A percentile compares a stretch with the other conserved stretches of the same genome.
phyloP scores from a whole-genome alignment of 192 early-diverging fungal genomes.

The Kickxella alabastrina region DNA sequence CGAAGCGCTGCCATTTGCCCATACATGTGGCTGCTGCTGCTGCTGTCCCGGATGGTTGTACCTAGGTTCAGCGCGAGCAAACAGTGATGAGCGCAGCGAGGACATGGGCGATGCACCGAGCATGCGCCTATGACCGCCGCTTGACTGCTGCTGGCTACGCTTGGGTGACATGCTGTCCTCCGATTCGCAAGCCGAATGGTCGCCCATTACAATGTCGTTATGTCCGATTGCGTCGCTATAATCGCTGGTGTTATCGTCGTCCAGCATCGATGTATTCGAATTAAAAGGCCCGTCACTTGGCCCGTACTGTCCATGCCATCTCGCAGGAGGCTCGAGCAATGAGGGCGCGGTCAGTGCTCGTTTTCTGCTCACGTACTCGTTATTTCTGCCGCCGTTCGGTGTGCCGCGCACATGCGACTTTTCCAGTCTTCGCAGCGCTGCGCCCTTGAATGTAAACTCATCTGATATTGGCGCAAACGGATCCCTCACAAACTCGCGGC shows the following conservation, averaged over 20 bases:
- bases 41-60: too few relatives aligned
- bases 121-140: neutral
- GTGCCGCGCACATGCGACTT: constrained; percentile 18
- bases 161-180: constrained; percentile 3
- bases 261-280: constrained; percentile 13
- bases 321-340: constrained; percentile 30
- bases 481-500: constrained; percentile 12
- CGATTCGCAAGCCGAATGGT: neutral
- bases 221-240: constrained; percentile 4
- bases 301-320: constrained; percentile 10
- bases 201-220: neutral
- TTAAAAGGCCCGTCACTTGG: constrained; percentile 7
- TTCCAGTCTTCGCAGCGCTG: constrained; percentile 42
- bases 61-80: constrained; percentile 13
- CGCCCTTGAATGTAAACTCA: constrained; percentile 42
- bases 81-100: constrained; percentile 45
- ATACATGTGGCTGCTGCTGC: too few relatives aligned
- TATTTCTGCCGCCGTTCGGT: neutral
- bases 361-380: constrained; percentile 24
- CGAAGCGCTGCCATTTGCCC: too few relatives aligned
- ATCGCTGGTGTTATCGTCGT: constrained; percentile 18
- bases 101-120: constrained; percentile 46
- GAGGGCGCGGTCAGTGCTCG: constrained; percentile 50
- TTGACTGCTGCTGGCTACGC: neutral
- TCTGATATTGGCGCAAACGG: constrained; percentile 23